Evolutionary conservation across 768 basidiomycete species (phyloP).

Genomic region (Leccinum imitatum): DNA sequence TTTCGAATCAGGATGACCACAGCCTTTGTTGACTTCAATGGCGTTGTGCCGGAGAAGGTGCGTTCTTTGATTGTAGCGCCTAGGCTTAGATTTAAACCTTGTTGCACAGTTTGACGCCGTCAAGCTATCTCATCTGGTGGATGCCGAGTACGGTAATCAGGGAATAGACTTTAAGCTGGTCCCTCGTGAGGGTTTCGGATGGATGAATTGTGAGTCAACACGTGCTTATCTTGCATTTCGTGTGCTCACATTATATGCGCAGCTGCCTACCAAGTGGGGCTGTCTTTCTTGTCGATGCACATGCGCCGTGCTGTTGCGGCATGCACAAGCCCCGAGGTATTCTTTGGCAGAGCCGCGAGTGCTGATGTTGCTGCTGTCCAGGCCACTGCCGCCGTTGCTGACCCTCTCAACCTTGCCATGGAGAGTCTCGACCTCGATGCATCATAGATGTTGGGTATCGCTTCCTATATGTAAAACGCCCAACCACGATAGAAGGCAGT

Average conservation of each 20-base stretch:
- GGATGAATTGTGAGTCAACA: slow-evolving; percentile 83
- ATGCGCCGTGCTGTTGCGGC: slow-evolving; percentile 96
- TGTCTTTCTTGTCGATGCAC: slow-evolving; percentile 88
- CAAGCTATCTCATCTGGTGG: slow-evolving; percentile 91
- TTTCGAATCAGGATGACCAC: slow-evolving; percentile 73
- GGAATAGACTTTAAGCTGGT: slow-evolving; percentile 98
- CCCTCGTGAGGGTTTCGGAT: slow-evolving; percentile 96
- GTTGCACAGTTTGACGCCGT: slow-evolving; percentile 84
- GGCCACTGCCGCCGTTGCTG: slow-evolving; percentile 40
- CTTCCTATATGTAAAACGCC: slow-evolving; percentile 8
- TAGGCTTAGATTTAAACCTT: neutral
- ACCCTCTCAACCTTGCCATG: slow-evolving; percentile 65
- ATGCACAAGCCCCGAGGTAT: slow-evolving; percentile 90
- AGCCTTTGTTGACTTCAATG: slow-evolving; percentile 95
- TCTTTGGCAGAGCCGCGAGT: slow-evolving; percentile 59
- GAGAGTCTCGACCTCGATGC: slow-evolving; percentile 42
- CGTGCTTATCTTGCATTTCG: neutral
- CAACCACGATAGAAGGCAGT: slow-evolving; percentile 3
- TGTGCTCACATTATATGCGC: slow-evolving; percentile 10
- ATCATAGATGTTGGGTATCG: slow-evolving; percentile 18
- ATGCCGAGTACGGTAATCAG: slow-evolving; percentile 96
- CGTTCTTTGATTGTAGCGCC: neutral
- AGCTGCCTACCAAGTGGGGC: slow-evolving; percentile 97
- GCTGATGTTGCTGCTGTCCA: slow-evolving; percentile 35
- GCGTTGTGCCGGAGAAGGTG: slow-evolving; percentile 96